phyloP scores from a whole-genome alignment of 169 alveolate genomes.

The Plasmodium relictum region DNA sequence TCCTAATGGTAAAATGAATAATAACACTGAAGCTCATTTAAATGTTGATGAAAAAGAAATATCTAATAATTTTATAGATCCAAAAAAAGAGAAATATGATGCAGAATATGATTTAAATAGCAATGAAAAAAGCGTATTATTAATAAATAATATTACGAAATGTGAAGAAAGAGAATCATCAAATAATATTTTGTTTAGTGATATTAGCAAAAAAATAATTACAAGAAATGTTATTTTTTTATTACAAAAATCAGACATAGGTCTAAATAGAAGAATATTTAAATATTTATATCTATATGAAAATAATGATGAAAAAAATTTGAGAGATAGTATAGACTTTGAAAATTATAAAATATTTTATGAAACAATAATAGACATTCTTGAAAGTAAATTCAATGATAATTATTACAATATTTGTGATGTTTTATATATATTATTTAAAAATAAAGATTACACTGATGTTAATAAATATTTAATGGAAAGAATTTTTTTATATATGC shows the following conservation, averaged over 20 bases:
- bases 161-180: not conserved
- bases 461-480: conserved; percentile 41
- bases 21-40: not conserved
- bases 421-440: conserved; percentile 34
- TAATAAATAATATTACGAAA: no score
- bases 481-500: conserved; percentile 16
- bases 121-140: not conserved
- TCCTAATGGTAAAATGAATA: not conserved
- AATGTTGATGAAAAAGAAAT: not conserved
- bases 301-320: conserved; percentile 45
- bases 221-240: conserved; percentile 46
- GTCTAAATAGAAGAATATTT: conserved; percentile 54
- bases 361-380: conserved; percentile 35
- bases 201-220: conserved; percentile 46
- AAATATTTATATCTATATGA: conserved; percentile 49
- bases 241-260: conserved; percentile 37
- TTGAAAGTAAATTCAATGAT: conserved; percentile 52
- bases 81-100: not conserved
- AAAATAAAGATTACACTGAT: conserved; percentile 29
- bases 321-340: conserved; percentile 20
- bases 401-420: not conserved
- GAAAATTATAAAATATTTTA: conserved; percentile 36
- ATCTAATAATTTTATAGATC: not conserved
- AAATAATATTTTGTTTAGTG: conserved; percentile 20
- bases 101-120: not conserved